phyloP scores from a whole-genome alignment of 2,329 filamentous ascomycete species.

The Colletotrichum gigasporum region DNA sequence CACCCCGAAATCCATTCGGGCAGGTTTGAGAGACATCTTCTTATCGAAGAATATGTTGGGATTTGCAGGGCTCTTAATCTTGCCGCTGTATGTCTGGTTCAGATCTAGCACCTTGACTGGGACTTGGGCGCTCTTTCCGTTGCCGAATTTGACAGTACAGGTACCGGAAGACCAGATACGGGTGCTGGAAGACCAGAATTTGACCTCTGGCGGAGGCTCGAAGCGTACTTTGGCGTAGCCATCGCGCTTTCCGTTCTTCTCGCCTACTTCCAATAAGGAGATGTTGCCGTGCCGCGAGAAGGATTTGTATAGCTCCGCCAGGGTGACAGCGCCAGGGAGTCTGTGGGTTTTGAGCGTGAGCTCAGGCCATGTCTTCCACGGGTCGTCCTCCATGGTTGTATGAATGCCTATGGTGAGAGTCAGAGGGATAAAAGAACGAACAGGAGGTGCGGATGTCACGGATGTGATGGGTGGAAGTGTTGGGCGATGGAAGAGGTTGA shows the following conservation, averaged over 20 bases:
- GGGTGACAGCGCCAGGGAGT: constrained; percentile 41
- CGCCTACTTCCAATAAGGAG: constrained; percentile 64
- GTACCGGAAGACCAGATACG: constrained; percentile 56
- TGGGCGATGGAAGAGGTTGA: too few species aligned
- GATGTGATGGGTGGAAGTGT: too few species aligned
- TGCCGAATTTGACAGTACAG: constrained; percentile 35
- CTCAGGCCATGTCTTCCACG: constrained; percentile 47
- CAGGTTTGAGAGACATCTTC: constrained; percentile 52
- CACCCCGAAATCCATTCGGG: constrained; percentile 69
- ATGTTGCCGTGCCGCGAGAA: constrained; percentile 65
- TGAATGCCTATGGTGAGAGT: background rate
- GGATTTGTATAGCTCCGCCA: constrained; percentile 58
- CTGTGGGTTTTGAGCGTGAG: constrained; percentile 32
- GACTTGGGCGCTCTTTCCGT: background rate
- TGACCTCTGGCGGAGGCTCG: constrained; percentile 60
- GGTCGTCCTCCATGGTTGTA: background rate
- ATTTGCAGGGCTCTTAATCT: constrained; percentile 42
- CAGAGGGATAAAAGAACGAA: background rate
- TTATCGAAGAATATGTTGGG: constrained; percentile 41
- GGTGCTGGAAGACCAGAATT: constrained; percentile 59
- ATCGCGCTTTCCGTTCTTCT: constrained; percentile 50
- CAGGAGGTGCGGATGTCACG: too few species aligned
- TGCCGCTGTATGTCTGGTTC: background rate
- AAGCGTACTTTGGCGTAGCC: constrained; percentile 62
- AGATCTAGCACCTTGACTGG: background rate